phyloP scores from a whole-genome alignment of 2,329 filamentous ascomycete genomes.

The Colletotrichum spinosum region DNA sequence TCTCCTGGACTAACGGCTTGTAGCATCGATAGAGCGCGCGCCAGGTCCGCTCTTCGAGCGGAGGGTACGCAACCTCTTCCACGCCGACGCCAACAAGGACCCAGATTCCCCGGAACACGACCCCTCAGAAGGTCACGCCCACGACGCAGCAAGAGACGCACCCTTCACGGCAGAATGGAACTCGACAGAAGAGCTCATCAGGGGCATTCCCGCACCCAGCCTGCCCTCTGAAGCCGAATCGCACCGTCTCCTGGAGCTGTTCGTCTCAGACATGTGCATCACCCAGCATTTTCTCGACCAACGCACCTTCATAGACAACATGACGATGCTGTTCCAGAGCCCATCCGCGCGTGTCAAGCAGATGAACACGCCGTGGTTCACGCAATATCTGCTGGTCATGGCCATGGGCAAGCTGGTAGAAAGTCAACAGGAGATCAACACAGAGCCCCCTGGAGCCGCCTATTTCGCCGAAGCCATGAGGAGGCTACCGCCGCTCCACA shows the following conservation, averaged over 20 bases:
- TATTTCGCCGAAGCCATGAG: constrained; percentile 44
- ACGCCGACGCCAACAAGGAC: constrained; percentile 30
- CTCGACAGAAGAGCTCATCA: constrained; percentile 33
- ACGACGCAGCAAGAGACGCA: constrained; percentile 19
- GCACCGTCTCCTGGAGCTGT: constrained; percentile 39
- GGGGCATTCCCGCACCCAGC: constrained; percentile 26
- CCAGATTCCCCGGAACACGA: constrained; percentile 24
- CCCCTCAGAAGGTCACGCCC: background rate
- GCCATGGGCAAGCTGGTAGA: constrained; percentile 45
- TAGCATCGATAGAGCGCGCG: constrained; percentile 32
- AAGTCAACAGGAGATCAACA: constrained; percentile 36
- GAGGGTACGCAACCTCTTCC: constrained; percentile 25
- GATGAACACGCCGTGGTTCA: constrained; percentile 42
- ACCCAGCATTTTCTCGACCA: constrained; percentile 46
- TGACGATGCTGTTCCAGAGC: constrained; percentile 42
- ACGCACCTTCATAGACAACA: constrained; percentile 41
- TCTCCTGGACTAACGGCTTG: too few species aligned
- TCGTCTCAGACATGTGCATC: constrained; percentile 42
- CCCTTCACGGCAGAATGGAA: constrained; percentile 33
- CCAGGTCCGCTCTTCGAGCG: constrained; percentile 31
- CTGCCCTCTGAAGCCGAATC: constrained; percentile 39
- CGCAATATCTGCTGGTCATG: constrained; percentile 45
- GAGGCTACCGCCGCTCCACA: constrained; percentile 41
- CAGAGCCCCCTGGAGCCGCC: constrained; percentile 39
- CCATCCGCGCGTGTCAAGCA: constrained; percentile 38